Conservation (phyloP, 2,329 filamentous ascomycete genomes). For the Cordyceps fumosorosea region DNA sequence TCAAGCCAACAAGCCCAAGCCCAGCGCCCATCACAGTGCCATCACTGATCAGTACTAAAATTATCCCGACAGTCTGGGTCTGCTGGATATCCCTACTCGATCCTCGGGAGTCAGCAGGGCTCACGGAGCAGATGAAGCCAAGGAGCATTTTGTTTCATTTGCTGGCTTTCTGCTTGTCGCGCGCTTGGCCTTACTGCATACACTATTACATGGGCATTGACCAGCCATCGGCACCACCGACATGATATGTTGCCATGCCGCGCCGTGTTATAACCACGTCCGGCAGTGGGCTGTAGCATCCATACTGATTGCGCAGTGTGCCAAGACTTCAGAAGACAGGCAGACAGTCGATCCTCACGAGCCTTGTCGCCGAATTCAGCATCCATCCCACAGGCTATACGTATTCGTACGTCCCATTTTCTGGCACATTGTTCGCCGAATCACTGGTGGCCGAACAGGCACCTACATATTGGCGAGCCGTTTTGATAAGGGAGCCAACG, state of each 20-base stretch:
- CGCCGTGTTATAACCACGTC: background rate
- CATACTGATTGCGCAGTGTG: background rate
- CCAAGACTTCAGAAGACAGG: background rate
- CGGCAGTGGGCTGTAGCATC: background rate
- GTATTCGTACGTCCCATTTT: background rate
- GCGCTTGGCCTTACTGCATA: conserved; percentile 4
- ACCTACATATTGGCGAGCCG: background rate
- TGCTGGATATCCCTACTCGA: background rate
- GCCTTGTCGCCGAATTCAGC: background rate
- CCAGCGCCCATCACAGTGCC: too few species aligned
- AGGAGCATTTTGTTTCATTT: background rate
- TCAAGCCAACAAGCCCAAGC: too few species aligned
- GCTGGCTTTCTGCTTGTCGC: background rate
- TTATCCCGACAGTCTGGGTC: background rate
- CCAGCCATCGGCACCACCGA: background rate
- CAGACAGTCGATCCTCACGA: background rate
- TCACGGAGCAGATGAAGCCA: background rate
- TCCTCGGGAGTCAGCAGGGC: background rate
- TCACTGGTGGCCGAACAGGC: background rate
- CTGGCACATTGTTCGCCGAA: background rate
- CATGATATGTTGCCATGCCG: background rate
- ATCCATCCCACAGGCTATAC: background rate
- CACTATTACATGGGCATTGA: background rate
- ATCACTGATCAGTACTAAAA: background rate
- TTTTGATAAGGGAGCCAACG: background rate